These are phyloP conservation scores for Boletus holoroseus DNA, from an alignment of 1,284 basidiomycete species.

Conservation along the genomic window DNA sequence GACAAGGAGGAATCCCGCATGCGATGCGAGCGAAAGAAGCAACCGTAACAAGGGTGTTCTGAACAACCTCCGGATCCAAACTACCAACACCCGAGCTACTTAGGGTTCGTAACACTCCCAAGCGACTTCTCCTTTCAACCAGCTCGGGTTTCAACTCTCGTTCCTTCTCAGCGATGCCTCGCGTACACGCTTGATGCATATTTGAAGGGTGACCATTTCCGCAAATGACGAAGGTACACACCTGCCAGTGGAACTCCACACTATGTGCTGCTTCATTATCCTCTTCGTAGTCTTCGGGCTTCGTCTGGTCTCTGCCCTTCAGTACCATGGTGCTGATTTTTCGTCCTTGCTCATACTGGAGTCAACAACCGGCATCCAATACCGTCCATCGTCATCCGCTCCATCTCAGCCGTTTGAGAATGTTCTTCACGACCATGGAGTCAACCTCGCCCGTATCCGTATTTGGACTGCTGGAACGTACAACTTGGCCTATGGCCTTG, in stretches of 20 bases:
- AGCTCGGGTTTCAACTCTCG: neutral
- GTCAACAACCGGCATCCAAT: conserved; percentile 3
- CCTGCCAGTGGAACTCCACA: neutral
- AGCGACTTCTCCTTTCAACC: neutral
- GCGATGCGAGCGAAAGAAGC: no score
- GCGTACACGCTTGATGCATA: neutral
- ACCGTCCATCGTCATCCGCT: neutral
- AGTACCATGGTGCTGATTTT: conserved; percentile 17
- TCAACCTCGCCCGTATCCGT: conserved; percentile 18
- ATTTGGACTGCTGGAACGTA: conserved; percentile 16
- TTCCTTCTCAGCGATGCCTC: neutral
- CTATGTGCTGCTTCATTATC: conserved; percentile 5
- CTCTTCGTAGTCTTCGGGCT: neutral
- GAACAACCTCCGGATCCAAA: neutral
- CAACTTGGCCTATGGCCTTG: conserved; percentile 11
- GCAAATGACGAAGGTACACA: neutral
- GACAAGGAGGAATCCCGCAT: neutral
- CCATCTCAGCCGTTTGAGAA: conserved; percentile 9
- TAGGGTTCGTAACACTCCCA: neutral
- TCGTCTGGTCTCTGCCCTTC: conserved; percentile 11
- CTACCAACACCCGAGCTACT: no score
- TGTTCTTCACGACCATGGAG: conserved; percentile 9
- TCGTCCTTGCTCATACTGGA: conserved; percentile 18
- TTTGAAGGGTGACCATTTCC: neutral
- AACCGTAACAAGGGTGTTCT: neutral